Evolutionary conservation across 495 filamentous ascomycete species (phyloP), one percentile per base, ranked within the genome.

Genomic region (Apodospora peruviana): DNA sequence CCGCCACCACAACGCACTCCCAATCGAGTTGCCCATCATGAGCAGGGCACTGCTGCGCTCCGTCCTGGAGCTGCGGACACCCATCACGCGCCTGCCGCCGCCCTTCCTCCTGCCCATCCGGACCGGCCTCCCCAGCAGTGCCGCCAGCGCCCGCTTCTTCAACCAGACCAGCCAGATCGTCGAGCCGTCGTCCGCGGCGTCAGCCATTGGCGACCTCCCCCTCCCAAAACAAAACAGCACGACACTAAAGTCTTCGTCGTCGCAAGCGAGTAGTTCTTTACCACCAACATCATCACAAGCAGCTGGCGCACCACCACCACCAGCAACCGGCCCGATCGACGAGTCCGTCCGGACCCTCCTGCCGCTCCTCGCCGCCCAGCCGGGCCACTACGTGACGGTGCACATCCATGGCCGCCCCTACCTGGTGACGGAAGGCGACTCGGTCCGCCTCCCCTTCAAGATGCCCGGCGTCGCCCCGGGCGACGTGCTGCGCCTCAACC

Each of bases 371-470:
- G 74, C 75, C 51, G 73, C 83, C 34, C 93, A 98, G 67, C 75
- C 80, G 8, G 74, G 80, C 0, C 89, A 95, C 78, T 98, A 94
- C 77, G 81, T 93, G 50, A 86, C 83, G 21, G 76, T 86, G 9
- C 88, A 93, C 69, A 82, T 98, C 59, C 89, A 98, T 72, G 85
- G 81, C 3, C 77, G 77, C 17, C 89, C 90, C 16, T 98, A 95
- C 78, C 89, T 97, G 4, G 78, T 97, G 52, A 97, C 90, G 0
- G 70, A 68, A 27, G 94, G 93, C 52, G 93, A 97, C 65, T 77
- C 76, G 34, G 56, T 98, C 2, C 88, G 89, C n/a, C 81, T 98
- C 36, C 94, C 93, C n/a, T 97, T 97, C 78, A 80, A 80, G 54
- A 90, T 97, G 86, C 84, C 85, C 21, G 82, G 80, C 22, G 91